Conservation (phyloP, 164 flowering plant genomes). For the Platanus orientalis region DNA sequence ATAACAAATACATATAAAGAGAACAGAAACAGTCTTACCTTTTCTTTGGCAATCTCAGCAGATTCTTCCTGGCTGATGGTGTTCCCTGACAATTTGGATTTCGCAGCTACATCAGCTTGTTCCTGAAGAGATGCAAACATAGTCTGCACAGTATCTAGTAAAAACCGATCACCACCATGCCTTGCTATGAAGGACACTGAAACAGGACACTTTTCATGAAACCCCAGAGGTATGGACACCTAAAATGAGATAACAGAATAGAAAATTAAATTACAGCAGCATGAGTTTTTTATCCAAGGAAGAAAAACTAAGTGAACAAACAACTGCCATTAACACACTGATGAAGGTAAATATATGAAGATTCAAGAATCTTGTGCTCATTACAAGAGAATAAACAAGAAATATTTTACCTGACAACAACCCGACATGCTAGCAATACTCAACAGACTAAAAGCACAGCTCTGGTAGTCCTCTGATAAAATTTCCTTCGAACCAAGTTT, state of each 20-base stretch:
- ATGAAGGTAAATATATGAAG: neutral
- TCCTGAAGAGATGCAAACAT: constrained; percentile 71
- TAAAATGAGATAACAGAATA: constrained; percentile 23
- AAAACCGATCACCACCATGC: constrained; percentile 87
- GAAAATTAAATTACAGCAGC: neutral
- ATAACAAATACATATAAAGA: neutral
- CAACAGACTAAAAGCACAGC: constrained; percentile 38
- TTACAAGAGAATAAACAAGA: constrained; percentile 6
- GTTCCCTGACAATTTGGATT: constrained; percentile 40
- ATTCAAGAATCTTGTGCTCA: neutral
- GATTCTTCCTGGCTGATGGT: constrained; percentile 48
- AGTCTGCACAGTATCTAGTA: constrained; percentile 66
- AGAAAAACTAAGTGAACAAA: neutral
- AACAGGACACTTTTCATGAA: constrained; percentile 71
- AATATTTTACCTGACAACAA: constrained; percentile 74
- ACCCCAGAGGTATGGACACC: constrained; percentile 84
- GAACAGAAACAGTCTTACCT: constrained; percentile 33
- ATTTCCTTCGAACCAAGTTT: constrained; percentile 74
- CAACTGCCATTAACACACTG: neutral
- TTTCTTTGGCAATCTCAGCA: constrained; percentile 93
- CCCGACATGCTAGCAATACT: constrained; percentile 88
- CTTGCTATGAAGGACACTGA: constrained; percentile 85
- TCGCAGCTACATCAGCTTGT: constrained; percentile 44
- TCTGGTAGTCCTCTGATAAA: constrained; percentile 52
- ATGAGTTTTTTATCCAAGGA: too few relatives aligned